Conservation (phyloP, 306 rosid species). For the Luffa aegyptiaca region DNA sequence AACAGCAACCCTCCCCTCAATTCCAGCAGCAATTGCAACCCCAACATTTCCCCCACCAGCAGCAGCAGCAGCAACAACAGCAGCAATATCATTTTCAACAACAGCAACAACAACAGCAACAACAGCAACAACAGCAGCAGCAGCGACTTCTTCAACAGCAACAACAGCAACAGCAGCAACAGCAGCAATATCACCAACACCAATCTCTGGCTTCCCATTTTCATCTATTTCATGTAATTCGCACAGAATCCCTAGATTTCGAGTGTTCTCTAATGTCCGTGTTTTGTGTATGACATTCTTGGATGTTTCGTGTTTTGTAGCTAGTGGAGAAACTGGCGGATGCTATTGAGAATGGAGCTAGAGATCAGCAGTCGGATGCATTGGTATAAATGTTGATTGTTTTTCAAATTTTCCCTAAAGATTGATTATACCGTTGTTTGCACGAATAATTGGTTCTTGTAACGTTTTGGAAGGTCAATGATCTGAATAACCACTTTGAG, state of each 20-base stretch:
- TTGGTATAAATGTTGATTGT: slow-evolving; percentile 28
- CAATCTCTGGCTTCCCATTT: slow-evolving; percentile 89
- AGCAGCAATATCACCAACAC: slow-evolving; percentile 55
- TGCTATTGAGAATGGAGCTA: slow-evolving; percentile 52
- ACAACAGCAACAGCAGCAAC: slow-evolving; percentile 23
- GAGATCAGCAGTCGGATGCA: slow-evolving; percentile 82
- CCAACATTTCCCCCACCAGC: slow-evolving; percentile 40
- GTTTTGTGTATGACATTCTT: not conserved
- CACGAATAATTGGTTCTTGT: not conserved
- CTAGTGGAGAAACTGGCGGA: slow-evolving; percentile 83
- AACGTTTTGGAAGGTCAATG: slow-evolving; percentile 43
- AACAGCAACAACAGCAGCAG: slow-evolving; percentile 5
- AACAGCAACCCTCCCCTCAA: slow-evolving; percentile 22
- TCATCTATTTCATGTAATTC: slow-evolving; percentile 51
- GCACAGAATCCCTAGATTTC: slow-evolving; percentile 4
- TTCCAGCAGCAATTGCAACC: slow-evolving; percentile 22
- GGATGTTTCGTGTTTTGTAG: slow-evolving; percentile 21
- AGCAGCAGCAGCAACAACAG: not conserved
- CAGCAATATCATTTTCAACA: slow-evolving; percentile 26
- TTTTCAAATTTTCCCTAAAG: not conserved
- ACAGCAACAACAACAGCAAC: not conserved
- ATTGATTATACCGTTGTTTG: not conserved
- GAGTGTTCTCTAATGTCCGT: not conserved
- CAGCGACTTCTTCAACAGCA: slow-evolving; percentile 12
- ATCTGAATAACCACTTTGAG: slow-evolving; percentile 73